Evolutionary conservation across 495 filamentous ascomycete genomes (phyloP).

Genomic region (Poronia punctata): DNA sequence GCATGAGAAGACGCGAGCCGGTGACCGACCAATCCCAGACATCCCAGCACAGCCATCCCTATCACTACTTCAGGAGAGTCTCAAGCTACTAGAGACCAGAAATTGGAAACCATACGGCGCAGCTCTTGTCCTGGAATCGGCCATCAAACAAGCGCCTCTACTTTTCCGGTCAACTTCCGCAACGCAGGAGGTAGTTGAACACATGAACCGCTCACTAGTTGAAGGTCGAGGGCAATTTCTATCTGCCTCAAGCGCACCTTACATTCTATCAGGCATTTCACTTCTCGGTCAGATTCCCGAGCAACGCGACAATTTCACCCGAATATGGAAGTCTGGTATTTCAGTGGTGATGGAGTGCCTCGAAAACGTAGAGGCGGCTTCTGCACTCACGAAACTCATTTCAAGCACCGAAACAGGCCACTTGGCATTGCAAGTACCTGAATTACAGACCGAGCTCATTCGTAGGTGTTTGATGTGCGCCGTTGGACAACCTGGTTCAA

Average conservation of each 20-base stretch:
- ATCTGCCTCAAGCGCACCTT: slow-evolving; percentile 27
- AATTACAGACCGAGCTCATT: slow-evolving; percentile 36
- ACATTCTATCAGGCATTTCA: slow-evolving; percentile 33
- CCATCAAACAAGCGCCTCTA: slow-evolving; percentile 25
- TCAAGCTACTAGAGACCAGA: slow-evolving; percentile 35
- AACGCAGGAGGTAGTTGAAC: slow-evolving; percentile 9
- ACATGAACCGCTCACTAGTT: slow-evolving; percentile 8
- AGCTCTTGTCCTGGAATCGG: slow-evolving; percentile 52
- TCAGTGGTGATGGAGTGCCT: slow-evolving; percentile 22
- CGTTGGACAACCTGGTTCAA: slow-evolving; percentile 11
- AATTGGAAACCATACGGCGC: slow-evolving; percentile 82
- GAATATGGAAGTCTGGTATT: slow-evolving; percentile 30
- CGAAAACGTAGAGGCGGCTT: slow-evolving; percentile 11
- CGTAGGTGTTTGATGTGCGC: slow-evolving; percentile 27
- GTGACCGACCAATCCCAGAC: slow-evolving; percentile 22
- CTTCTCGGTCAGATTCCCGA: slow-evolving; percentile 30
- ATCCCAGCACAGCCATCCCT: slow-evolving; percentile 17
- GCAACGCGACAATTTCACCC: slow-evolving; percentile 17
- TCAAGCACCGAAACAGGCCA: slow-evolving; percentile 23
- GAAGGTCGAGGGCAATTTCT: slow-evolving; percentile 16
- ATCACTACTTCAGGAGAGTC: slow-evolving; percentile 25
- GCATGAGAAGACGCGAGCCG: slow-evolving; percentile 15
- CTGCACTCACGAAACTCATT: slow-evolving; percentile 32
- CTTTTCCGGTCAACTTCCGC: slow-evolving; percentile 16
- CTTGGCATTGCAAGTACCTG: slow-evolving; percentile 18